phyloP scores from a whole-genome alignment of 1,139 yeast species.

The Candida sp. region DNA sequence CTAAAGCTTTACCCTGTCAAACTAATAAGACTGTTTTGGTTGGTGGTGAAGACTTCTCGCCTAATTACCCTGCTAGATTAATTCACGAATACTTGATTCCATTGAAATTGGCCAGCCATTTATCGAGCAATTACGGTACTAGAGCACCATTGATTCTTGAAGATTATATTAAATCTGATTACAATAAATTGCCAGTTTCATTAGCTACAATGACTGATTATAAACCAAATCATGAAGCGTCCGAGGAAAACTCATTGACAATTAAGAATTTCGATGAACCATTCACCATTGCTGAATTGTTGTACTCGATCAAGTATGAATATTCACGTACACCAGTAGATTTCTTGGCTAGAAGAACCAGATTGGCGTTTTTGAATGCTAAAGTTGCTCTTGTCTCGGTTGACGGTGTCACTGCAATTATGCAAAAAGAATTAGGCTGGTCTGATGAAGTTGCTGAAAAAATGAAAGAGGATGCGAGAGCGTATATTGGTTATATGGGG shows the following conservation, averaged over 20 bases:
- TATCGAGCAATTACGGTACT: conserved; percentile 86
- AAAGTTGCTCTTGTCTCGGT: conserved; percentile 79
- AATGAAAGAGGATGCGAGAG: conserved; percentile 52
- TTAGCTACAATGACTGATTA: conserved; percentile 45
- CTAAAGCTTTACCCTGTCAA: conserved; percentile 50
- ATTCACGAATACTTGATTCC: conserved; percentile 78
- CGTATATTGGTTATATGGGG: conserved; percentile 58
- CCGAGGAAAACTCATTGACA: conserved; percentile 33
- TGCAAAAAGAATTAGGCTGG: conserved; percentile 84
- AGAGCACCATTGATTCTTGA: conserved; percentile 81
- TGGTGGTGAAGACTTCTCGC: conserved; percentile 72
- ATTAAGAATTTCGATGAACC: conserved; percentile 73
- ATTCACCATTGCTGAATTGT: conserved; percentile 87
- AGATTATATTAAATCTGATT: conserved; percentile 49
- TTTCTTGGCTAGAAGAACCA: conserved; percentile 89
- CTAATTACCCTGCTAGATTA: conserved; percentile 73
- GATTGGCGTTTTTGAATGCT: conserved; percentile 90
- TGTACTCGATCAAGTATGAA: conserved; percentile 79
- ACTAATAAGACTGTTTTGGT: conserved; percentile 62
- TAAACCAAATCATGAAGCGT: conserved; percentile 30
- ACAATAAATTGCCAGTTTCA: conserved; percentile 59
- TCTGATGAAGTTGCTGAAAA: conserved; percentile 52
- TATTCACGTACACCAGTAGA: conserved; percentile 87
- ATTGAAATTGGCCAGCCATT: conserved; percentile 74
- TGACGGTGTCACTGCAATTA: conserved; percentile 81